Conservation (phyloP, 2,329 filamentous ascomycete species). For the Paracoccidioides brasiliensis region DNA sequence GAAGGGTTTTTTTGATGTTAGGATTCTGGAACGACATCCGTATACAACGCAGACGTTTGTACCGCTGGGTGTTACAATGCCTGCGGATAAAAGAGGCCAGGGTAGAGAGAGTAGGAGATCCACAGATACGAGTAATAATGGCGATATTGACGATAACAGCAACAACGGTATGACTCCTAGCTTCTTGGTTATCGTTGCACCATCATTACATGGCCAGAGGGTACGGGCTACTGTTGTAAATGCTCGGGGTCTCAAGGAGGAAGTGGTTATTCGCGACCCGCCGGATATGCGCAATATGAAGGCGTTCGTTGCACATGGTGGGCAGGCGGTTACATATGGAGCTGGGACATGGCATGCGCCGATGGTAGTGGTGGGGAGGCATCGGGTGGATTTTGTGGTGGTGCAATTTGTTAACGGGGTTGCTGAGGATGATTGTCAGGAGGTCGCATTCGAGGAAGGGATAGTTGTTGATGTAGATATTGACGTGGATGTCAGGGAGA, state of each 20-base stretch:
- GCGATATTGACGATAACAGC: constrained; percentile 12
- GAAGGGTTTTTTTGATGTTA: constrained; percentile 46
- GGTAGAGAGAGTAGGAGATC: constrained; percentile 14
- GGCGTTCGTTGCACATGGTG: constrained; percentile 65
- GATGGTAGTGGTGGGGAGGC: constrained; percentile 70
- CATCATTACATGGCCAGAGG: constrained; percentile 44
- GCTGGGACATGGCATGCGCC: constrained; percentile 93
- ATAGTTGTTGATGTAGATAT: constrained; percentile 14
- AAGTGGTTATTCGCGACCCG: constrained; percentile 34
- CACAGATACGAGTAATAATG: constrained; percentile 18
- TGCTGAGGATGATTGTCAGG: constrained; percentile 73
- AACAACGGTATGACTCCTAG: constrained; percentile 16
- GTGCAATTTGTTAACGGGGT: constrained; percentile 81
- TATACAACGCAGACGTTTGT: constrained; percentile 91
- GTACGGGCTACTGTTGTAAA: constrained; percentile 20
- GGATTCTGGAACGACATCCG: constrained; percentile 77
- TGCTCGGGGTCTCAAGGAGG: constrained; percentile 10
- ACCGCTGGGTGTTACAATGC: constrained; percentile 41
- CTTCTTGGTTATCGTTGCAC: constrained; percentile 83
- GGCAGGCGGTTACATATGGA: constrained; percentile 82
- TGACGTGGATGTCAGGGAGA: not conserved
- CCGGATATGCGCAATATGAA: constrained; percentile 59
- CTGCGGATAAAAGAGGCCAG: not conserved
- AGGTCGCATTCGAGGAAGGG: constrained; percentile 43
- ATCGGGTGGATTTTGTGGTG: constrained; percentile 72